Evolutionary conservation across 345 rosid species (phyloP), one percentile per base, ranked within the genome.

Genomic region (Populus ilicifolia): DNA sequence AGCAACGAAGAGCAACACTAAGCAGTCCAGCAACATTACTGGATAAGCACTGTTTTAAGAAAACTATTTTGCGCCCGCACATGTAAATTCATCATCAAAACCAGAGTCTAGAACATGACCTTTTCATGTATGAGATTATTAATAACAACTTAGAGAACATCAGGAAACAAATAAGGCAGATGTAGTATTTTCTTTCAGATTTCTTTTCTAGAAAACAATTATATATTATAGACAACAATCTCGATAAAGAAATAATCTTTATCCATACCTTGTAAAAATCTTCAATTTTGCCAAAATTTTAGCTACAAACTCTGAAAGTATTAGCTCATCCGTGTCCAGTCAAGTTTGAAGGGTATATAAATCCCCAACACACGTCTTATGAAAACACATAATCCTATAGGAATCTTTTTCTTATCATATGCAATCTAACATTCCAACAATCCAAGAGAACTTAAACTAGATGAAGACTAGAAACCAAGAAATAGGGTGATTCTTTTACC

Each of bases 61-160:
- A 33, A 33, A 78, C 77, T 80, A 78, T 95, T 95, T 79, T 90
- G 85, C 39, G 70, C 95, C 98, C 93, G 70, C 66, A 88, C 52
- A 77, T 38, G 70, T 77, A 78, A 3, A 33, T 33, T 48, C 73
- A 59, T 66, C 25, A 50, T 64, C 69, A 63, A 23, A 16, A 70
- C 64, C 36, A 71, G 33, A 72, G 61, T 12, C 30, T 27, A 69
- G 5, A 54, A n/a, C 2, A 29, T 8, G 11, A 14, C 41, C 8
- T 21, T 33, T 50, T 30, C 43, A 21, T 21, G 14, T 52, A 18
- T n/a, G 11, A 39, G 12, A 17, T 8, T 35, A 18, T 21, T 8
- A 21, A 44, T 25, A 29, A 29, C 9, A 14, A 8, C 56, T 4
- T 18, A 16, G 17, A 36, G 16, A 59, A 11, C 8, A 23, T 6